Evolutionary conservation across 768 basidiomycete genomes (phyloP).

Genomic region (Auricularia cornea): DNA sequence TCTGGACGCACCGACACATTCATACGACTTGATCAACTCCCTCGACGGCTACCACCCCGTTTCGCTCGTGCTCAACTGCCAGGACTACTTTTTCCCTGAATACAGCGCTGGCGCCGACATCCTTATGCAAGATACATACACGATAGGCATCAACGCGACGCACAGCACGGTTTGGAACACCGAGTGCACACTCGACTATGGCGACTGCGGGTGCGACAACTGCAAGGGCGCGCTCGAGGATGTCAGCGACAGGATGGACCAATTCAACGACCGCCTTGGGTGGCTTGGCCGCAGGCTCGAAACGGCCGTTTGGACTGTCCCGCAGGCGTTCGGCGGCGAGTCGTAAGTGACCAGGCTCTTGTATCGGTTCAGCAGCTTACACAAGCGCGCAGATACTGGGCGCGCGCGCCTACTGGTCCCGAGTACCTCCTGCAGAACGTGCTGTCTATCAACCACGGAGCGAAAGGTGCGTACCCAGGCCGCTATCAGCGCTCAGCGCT

Average conservation of each 20-base stretch:
- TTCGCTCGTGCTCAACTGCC: slow-evolving; percentile 51
- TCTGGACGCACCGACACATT: slow-evolving; percentile 42
- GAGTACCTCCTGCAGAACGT: slow-evolving; percentile 62
- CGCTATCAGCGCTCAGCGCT: too few relatives aligned
- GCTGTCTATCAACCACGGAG: slow-evolving; percentile 65
- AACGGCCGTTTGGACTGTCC: slow-evolving; percentile 71
- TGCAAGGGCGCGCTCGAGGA: slow-evolving; percentile 64
- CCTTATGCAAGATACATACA: slow-evolving; percentile 60
- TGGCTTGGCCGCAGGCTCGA: slow-evolving; percentile 60
- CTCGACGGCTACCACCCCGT: slow-evolving; percentile 50
- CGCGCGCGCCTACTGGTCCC: slow-evolving; percentile 53
- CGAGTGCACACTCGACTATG: slow-evolving; percentile 37
- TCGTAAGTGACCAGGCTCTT: slow-evolving; percentile 18
- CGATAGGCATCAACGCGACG: slow-evolving; percentile 23
- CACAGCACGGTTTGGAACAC: slow-evolving; percentile 17
- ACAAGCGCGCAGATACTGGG: slow-evolving; percentile 42
- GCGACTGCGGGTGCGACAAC: slow-evolving; percentile 67
- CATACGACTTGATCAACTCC: slow-evolving; percentile 40
- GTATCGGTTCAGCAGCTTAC: not conserved
- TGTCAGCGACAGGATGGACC: slow-evolving; percentile 57
- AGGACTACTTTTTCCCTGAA: slow-evolving; percentile 53
- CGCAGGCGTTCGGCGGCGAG: slow-evolving; percentile 63
- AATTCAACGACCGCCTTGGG: slow-evolving; percentile 50
- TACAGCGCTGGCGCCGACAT: slow-evolving; percentile 62
- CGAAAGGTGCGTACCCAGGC: slow-evolving; percentile 3